phyloP scores from a whole-genome alignment of 2,329 filamentous ascomycete species.

The Claviceps quebecensis region DNA sequence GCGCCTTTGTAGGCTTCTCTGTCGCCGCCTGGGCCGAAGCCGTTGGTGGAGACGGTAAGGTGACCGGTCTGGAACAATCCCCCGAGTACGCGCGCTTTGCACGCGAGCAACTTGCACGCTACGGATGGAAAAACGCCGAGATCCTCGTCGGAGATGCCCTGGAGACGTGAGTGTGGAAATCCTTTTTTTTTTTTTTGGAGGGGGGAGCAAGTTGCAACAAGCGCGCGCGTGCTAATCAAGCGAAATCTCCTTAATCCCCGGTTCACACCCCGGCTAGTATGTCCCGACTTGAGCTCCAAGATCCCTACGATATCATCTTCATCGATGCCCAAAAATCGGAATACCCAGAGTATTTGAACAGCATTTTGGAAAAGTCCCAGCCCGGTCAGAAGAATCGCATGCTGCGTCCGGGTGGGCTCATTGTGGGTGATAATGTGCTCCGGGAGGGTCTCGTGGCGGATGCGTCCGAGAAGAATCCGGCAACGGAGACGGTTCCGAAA shows the following conservation, averaged over 20 bases:
- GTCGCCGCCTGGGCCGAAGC: slow-evolving; percentile 2
- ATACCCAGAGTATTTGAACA: slow-evolving; percentile 33
- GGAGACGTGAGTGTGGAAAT: background rate
- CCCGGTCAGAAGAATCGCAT: slow-evolving; percentile 25
- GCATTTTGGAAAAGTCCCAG: slow-evolving; percentile 29
- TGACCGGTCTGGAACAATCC: slow-evolving; percentile 3
- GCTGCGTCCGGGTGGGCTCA: slow-evolving; percentile 33
- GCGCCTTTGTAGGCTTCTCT: slow-evolving; percentile 4
- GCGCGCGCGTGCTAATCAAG: too few species aligned
- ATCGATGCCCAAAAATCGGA: slow-evolving; percentile 39
- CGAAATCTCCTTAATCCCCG: background rate
- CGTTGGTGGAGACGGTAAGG: background rate
- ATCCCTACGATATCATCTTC: slow-evolving; percentile 39
- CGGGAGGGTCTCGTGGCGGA: slow-evolving; percentile 33
- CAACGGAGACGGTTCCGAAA: slow-evolving; percentile 2
- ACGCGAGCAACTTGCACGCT: background rate
- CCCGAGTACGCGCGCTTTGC: slow-evolving; percentile 1
- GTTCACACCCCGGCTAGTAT: slow-evolving; percentile 8
- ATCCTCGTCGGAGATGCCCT: background rate
- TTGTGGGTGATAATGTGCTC: slow-evolving; percentile 41
- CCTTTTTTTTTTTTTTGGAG: background rate
- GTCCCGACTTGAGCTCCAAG: slow-evolving; percentile 15
- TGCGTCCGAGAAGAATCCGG: background rate
- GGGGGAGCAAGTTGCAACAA: too few species aligned
- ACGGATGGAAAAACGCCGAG: background rate